A percentile compares a stretch with the other conserved stretches of the same genome.
These are phyloP conservation scores for Simplicillium aogashimaense DNA, from an alignment of 2,329 filamentous ascomycete genomes.

Conservation along the genomic window DNA sequence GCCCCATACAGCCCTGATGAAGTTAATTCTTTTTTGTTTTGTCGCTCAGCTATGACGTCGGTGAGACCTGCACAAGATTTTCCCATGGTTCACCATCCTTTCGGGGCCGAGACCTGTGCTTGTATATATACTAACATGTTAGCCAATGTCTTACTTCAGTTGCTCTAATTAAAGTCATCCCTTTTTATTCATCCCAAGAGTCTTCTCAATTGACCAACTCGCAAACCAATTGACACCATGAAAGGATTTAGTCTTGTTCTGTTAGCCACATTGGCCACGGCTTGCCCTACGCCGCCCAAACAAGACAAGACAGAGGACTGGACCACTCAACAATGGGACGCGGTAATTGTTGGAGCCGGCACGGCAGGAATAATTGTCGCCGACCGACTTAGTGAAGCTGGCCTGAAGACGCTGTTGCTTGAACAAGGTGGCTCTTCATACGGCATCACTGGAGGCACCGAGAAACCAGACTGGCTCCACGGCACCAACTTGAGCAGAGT, in stretches of 20 bases:
- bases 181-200: too few relatives aligned
- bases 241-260: neutral
- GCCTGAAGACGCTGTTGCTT: conserved; percentile 39
- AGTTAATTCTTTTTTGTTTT: too few relatives aligned
- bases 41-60: too few relatives aligned
- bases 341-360: conserved; percentile 37
- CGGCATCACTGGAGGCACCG: conserved; percentile 34
- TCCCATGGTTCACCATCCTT: too few relatives aligned
- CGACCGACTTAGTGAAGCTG: conserved; percentile 38
- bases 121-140: too few relatives aligned
- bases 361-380: conserved; percentile 43
- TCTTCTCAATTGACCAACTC: too few relatives aligned
- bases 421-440: conserved; percentile 42
- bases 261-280: conserved; percentile 1
- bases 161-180: too few relatives aligned
- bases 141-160: too few relatives aligned
- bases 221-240: conserved; percentile 1
- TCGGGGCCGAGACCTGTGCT: too few relatives aligned
- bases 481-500: conserved; percentile 37
- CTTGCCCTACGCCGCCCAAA: conserved; percentile 2
- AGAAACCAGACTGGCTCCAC: conserved; percentile 35
- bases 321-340: conserved; percentile 11
- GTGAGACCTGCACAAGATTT: too few relatives aligned
- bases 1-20: too few relatives aligned
- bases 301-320: conserved; percentile 4